These are phyloP conservation scores for Boletus bicolor DNA, from an alignment of 768 basidiomycete genomes.

Conservation along the genomic window DNA sequence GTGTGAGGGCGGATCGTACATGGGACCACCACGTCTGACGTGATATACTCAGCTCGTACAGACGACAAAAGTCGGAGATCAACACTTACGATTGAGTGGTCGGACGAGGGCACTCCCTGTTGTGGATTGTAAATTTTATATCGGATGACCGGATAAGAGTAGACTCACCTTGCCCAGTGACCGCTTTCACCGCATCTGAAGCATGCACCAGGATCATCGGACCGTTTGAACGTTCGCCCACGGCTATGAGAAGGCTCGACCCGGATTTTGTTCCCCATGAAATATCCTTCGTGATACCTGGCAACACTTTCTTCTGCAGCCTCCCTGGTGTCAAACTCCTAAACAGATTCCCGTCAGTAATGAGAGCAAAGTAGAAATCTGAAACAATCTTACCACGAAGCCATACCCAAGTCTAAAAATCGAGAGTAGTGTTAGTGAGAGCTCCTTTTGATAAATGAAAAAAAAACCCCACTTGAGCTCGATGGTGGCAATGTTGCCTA, in stretches of 20 bases:
- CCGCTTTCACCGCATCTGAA: conserved; percentile 84
- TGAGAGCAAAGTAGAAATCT: not conserved
- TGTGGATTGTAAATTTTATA: conserved; percentile 1
- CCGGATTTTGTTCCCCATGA: conserved; percentile 91
- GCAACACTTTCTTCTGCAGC: conserved; percentile 85
- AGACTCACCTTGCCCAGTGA: conserved; percentile 81
- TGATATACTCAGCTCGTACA: conserved; percentile 5
- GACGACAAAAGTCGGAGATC: not conserved
- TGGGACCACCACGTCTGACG: conserved; percentile 38
- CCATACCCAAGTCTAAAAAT: conserved; percentile 74
- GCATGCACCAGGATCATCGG: conserved; percentile 85
- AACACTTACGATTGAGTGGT: conserved; percentile 47
- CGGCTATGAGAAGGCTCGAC: conserved; percentile 86
- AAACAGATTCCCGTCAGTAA: not conserved
- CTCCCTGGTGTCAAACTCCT: conserved; percentile 83
- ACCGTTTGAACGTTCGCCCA: conserved; percentile 73
- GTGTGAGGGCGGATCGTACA: conserved; percentile 50
- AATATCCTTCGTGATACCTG: conserved; percentile 85
- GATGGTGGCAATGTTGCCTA: conserved; percentile 70
- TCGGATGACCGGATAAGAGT: not conserved
- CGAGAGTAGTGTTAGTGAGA: conserved; percentile 9
- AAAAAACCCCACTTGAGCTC: conserved; percentile 71
- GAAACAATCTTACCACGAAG: conserved; percentile 66
- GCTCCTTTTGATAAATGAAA: conserved; percentile 15
- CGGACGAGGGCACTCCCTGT: conserved; percentile 70